Conservation (phyloP, 805 yeast species). For the Ogataea populi-albae region DNA sequence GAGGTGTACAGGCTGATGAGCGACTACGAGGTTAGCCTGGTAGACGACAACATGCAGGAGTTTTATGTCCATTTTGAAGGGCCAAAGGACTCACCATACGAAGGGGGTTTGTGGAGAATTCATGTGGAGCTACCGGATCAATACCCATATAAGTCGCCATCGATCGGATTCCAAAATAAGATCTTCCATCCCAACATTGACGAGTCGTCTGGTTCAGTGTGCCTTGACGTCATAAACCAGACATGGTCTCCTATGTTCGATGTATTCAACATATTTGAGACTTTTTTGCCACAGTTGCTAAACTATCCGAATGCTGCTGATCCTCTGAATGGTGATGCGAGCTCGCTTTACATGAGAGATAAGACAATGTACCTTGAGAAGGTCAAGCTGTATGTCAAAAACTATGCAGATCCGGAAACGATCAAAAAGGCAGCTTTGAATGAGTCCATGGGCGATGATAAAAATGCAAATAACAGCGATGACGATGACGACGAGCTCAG, state of each 20-base stretch:
- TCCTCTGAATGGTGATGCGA: slow-evolving; percentile 90
- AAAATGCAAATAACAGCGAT: slow-evolving; percentile 18
- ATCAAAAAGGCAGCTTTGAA: slow-evolving; percentile 26
- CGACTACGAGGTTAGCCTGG: slow-evolving; percentile 80
- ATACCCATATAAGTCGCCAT: slow-evolving; percentile 93
- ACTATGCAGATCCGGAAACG: slow-evolving; percentile 53
- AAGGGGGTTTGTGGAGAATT: slow-evolving; percentile 84
- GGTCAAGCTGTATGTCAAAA: slow-evolving; percentile 70
- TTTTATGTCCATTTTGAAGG: slow-evolving; percentile 83
- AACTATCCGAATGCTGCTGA: slow-evolving; percentile 93
- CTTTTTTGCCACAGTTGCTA: slow-evolving; percentile 86
- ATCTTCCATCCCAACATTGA: slow-evolving; percentile 96
- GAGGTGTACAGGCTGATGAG: slow-evolving; percentile 64
- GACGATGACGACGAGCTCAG: slow-evolving; percentile 30
- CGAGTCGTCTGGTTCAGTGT: slow-evolving; percentile 84
- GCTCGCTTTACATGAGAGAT: slow-evolving; percentile 70
- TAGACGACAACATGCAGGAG: slow-evolving; percentile 83
- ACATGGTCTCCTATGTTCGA: slow-evolving; percentile 99
- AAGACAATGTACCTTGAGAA: slow-evolving; percentile 61
- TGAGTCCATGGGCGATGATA: slow-evolving; percentile 27
- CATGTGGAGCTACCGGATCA: slow-evolving; percentile 94
- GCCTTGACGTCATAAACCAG: slow-evolving; percentile 93
- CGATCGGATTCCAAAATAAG: slow-evolving; percentile 88
- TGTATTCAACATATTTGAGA: slow-evolving; percentile 83
- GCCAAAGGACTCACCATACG: slow-evolving; percentile 84